Percentiles rank a stretch among this genome's conserved stretches.
Conservation (phyloP, 805 yeast species). For the Kodamaea neixiangensis region DNA sequence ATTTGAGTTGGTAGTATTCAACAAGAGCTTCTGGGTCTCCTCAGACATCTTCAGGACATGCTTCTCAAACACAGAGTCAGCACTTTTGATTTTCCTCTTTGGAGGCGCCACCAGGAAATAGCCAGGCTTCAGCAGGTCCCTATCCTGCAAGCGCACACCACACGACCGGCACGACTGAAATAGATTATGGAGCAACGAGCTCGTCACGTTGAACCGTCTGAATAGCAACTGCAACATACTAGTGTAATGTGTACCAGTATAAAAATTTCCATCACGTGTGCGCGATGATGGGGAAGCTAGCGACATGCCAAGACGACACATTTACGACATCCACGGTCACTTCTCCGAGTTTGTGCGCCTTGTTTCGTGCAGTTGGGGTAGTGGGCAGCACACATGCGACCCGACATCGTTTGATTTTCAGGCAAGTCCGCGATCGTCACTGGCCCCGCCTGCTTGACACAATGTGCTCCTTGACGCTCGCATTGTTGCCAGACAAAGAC, state of each 20-base stretch:
- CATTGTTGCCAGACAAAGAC: not conserved
- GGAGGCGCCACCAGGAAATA: conserved; percentile 30
- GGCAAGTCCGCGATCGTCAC: not conserved
- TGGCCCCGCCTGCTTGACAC: not conserved
- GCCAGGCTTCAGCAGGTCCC: conserved; percentile 41
- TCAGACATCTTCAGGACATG: conserved; percentile 27
- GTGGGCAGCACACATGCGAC: no score
- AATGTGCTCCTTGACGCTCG: not conserved
- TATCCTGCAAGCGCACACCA: conserved; percentile 53
- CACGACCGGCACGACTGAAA: conserved; percentile 51
- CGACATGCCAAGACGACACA: not conserved
- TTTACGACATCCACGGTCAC: not conserved
- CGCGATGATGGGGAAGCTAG: not conserved
- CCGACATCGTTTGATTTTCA: not conserved
- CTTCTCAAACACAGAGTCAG: conserved; percentile 25
- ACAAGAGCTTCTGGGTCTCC: conserved; percentile 19
- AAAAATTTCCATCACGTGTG: no score
- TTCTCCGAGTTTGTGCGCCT: not conserved
- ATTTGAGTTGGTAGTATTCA: conserved; percentile 17
- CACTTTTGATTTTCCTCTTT: conserved; percentile 14
- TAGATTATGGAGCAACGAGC: conserved; percentile 15
- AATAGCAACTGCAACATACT: not conserved
- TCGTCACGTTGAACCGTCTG: conserved; percentile 7
- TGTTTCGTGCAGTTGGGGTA: no score
- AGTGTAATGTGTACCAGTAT: no score